Percentiles rank a stretch among this genome's conserved stretches.
Conservation (phyloP, 2,329 filamentous ascomycete species). For the Fusarium tjaetaba region DNA sequence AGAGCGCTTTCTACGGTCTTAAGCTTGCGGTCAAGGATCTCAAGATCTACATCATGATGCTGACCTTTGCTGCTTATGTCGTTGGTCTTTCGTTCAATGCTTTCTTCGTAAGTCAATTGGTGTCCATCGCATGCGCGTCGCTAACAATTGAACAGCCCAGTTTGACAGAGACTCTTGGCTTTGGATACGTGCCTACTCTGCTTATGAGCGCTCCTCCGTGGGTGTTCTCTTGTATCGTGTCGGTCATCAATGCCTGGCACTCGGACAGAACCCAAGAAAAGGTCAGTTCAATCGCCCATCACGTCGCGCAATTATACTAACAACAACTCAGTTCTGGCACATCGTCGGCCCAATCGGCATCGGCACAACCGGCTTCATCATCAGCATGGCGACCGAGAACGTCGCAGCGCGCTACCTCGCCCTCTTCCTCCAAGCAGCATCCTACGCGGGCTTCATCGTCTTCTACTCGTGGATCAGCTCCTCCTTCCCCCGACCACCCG, state of each 20-base stretch:
- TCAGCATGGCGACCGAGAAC: constrained; percentile 67
- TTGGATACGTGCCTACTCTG: constrained; percentile 61
- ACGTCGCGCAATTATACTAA: neutral
- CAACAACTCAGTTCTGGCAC: constrained; percentile 62
- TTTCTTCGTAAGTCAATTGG: constrained; percentile 55
- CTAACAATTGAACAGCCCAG: constrained; percentile 48
- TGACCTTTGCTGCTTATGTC: constrained; percentile 70
- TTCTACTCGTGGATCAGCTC: constrained; percentile 68
- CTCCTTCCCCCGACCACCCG: constrained; percentile 66
- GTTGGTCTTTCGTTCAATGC: constrained; percentile 67
- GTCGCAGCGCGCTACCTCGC: constrained; percentile 67
- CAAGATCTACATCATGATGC: constrained; percentile 72
- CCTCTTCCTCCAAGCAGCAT: constrained; percentile 67
- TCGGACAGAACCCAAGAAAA: constrained; percentile 65
- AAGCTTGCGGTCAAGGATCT: constrained; percentile 68
- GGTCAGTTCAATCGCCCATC: constrained; percentile 42
- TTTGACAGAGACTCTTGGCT: constrained; percentile 63
- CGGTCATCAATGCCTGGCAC: constrained; percentile 64
- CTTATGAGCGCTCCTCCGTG: constrained; percentile 68
- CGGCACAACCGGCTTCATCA: constrained; percentile 67
- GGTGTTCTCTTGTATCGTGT: constrained; percentile 67
- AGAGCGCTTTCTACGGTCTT: constrained; percentile 62
- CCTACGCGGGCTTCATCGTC: constrained; percentile 68
- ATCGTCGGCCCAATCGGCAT: constrained; percentile 62
- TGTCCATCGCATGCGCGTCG: neutral